Evolutionary conservation across 1,284 basidiomycete genomes (phyloP).

Genomic region (Sanguinoderma infundibulare): DNA sequence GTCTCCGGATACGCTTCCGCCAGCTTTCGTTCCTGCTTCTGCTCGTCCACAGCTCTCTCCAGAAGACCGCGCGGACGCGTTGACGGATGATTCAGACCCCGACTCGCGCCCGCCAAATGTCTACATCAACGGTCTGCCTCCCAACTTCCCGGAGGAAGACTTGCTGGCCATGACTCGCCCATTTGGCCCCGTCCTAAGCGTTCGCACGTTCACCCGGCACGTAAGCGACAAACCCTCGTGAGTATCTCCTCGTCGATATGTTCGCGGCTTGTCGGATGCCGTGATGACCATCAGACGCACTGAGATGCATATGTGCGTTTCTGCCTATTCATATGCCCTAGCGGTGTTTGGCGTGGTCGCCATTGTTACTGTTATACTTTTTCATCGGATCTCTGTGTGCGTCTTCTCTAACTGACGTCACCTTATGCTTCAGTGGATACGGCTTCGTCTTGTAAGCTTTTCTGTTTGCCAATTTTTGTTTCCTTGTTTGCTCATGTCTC

Average conservation of each 20-base stretch:
- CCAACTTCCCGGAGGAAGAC: constrained; percentile 50
- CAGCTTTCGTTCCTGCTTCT: constrained; percentile 18
- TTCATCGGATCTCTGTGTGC: neutral
- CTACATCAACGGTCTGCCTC: constrained; percentile 54
- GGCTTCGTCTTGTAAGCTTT: constrained; percentile 83
- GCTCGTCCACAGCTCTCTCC: neutral
- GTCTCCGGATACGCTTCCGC: constrained; percentile 9
- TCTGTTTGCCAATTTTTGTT: neutral
- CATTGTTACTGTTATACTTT: neutral
- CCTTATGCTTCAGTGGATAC: constrained; percentile 58
- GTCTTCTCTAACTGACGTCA: neutral
- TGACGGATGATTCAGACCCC: neutral
- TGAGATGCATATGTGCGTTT: neutral
- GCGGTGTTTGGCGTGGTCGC: too few species aligned
- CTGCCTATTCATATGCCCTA: too few species aligned
- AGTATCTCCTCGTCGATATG: constrained; percentile 16
- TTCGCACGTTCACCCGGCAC: constrained; percentile 49
- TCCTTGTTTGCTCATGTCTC: neutral
- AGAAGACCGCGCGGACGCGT: constrained; percentile 8
- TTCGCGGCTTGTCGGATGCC: neutral
- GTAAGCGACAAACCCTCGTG: constrained; percentile 45
- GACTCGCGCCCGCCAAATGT: constrained; percentile 45
- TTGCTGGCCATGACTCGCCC: constrained; percentile 43
- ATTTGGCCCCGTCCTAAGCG: constrained; percentile 46
- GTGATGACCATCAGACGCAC: too few species aligned